Evolutionary conservation across 2,329 filamentous ascomycete species (phyloP), one percentile per base, ranked within the genome.

Genomic region (Aspergillus sp.): DNA sequence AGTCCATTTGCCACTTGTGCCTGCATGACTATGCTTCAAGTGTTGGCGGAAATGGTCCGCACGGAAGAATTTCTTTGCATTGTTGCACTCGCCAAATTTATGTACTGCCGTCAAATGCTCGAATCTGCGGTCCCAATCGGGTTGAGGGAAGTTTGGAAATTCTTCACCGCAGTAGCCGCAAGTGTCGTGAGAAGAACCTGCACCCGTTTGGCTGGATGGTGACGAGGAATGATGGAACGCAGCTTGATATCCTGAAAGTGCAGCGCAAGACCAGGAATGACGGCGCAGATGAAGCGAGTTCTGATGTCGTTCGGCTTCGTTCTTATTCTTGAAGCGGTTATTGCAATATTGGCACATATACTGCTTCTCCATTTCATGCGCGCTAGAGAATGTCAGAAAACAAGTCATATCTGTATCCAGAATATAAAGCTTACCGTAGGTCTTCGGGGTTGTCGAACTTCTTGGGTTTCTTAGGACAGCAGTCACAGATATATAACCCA

Each of bases 1-100:
- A 9, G 93, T 98, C 93, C 93, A 98, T 68, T 97, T 97, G 29
- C 93, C 93, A 67, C 90, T 96, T 1, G 89, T 91, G 31, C 93
- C 93, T 32, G 88, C 88, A 69, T 97, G 93, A 65, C 90, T 96
- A 66, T 98, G 93, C 74, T 97, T 98, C 46, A 98, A 75, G 69
- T 98, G 93, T 68, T 98, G 93, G 47, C 93, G 83, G 75, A 98
- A 98, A 66, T 98, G 93, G 66, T 98, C 93, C 30, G 93, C 93
- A 32, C 93, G 82, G 72, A 87, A 98, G 67, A 98, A 98, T 66
- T 97, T 97, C 75, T 98, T 98, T 54, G 87, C 86, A 59, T 93
- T 90, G 66, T 98, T 98, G 78, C 93, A 98, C 70, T 97, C 93
- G 50, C 90, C 83, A 64, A 95, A 98, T 64, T 98, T 98, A 74